Base-by-base conservation (phyloP, 2,329 filamentous ascomycete species). In the Fusarium oligoseptatum region DNA sequence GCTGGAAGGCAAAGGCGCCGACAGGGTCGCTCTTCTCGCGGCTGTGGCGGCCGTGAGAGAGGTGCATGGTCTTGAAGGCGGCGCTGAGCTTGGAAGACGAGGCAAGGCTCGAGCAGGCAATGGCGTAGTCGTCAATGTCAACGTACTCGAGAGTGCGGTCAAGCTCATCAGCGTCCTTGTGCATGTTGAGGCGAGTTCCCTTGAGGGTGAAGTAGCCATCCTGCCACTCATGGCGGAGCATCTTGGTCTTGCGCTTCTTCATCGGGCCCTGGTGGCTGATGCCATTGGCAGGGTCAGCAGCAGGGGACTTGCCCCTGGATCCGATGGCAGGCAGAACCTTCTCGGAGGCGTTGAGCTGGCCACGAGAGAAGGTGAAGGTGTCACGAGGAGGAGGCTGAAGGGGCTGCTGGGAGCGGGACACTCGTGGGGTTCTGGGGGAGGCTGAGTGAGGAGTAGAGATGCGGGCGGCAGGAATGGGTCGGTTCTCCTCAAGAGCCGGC, bases 201-300 rank as follows among this genome's bases (percentile, higher is more conserved):
- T 92, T 92, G 73, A 98, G 92, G 29, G 94, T 95, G 82, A 97
- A 97, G 85, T 96, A 97, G 77, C 95, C 93, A 81, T 97, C 94
- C 80, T 95, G 91, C 95, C 95, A 98, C 85, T 98, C 95, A 82
- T 97, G 94, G 50, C 95, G 94, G 70, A 98, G 90, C 87, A 98
- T 92, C 80, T 92, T 92, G 37, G 93, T 97, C 85, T 95, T 95
- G 80, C 96, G 94, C 88, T 97, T 98, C 88, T 95, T 95, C 91
- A 99, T 97, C 83, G 92, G 95, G 2, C 97, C 97, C 60, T 94
- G 90, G 83, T 95, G 94, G 37, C 90, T 90, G 72, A 93, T 84
- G 66, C 91, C 90, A 63, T 87, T 85, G 60, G 82, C 80, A 68
- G 83, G 82, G 76, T 79, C 76, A 66, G 81, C 73, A 63, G 78